A percentile compares a stretch with the other conserved stretches of the same genome.
These are phyloP conservation scores for Hericium erinaceus DNA, from an alignment of 768 basidiomycete genomes.

Conservation along the genomic window DNA sequence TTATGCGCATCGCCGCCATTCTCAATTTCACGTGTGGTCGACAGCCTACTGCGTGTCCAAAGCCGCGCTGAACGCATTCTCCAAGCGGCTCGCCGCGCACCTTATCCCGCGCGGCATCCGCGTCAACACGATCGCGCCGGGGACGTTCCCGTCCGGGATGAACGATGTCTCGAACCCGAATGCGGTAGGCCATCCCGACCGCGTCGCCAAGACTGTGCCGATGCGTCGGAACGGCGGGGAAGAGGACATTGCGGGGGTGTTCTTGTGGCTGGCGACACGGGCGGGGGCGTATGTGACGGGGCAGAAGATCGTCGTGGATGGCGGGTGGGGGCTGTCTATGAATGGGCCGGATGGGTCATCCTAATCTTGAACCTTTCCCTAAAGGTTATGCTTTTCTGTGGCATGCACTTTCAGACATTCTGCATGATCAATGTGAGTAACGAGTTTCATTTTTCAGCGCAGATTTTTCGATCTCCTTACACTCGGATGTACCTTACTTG, in stretches of 20 bases:
- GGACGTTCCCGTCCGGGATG: neutral
- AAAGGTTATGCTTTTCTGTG: too few relatives aligned
- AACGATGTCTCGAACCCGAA: slow-evolving; percentile 21
- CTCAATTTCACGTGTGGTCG: slow-evolving; percentile 44
- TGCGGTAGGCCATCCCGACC: slow-evolving; percentile 23
- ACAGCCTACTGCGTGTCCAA: neutral
- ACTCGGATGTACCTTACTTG: too few relatives aligned
- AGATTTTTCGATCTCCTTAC: too few relatives aligned
- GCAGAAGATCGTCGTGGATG: slow-evolving; percentile 61
- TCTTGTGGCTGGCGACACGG: slow-evolving; percentile 64
- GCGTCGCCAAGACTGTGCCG: slow-evolving; percentile 42
- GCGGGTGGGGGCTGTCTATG: slow-evolving; percentile 41
- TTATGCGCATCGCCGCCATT: slow-evolving; percentile 21
- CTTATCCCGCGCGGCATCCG: neutral
- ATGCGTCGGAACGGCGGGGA: slow-evolving; percentile 46
- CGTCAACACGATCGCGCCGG: neutral
- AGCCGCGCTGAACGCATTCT: neutral
- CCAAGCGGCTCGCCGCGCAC: neutral
- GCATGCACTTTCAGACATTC: too few relatives aligned
- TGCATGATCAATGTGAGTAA: too few relatives aligned
- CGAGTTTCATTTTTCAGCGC: too few relatives aligned
- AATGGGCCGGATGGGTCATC: neutral
- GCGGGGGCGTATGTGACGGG: slow-evolving; percentile 76
- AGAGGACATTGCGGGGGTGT: slow-evolving; percentile 69
- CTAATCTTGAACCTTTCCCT: too few relatives aligned